Base-by-base conservation (phyloP, 148 eudicot species). In the Suaeda aralocaspica region DNA sequence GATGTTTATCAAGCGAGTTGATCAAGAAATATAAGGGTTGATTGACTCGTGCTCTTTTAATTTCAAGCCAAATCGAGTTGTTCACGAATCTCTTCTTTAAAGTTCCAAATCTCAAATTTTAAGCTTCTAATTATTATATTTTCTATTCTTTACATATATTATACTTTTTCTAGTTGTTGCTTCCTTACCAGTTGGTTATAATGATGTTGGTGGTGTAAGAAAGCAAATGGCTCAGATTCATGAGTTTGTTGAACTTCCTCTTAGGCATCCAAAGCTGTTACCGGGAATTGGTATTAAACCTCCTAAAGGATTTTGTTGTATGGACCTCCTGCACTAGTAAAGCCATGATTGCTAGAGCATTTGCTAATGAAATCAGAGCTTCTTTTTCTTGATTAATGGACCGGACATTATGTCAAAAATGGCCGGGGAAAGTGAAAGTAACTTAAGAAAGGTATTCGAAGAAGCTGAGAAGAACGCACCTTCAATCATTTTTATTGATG, bases 401-500 rank as follows among this genome's bases (percentile, higher is more conserved):
- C 94, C 94, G 3, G 94, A 89, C 46, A 89, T 89, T 46, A 86
- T 89, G 94, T 89, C 94, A 0, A 83, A 84, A 39, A 67, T 89
- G 83, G 89, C 90, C 42, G 94, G 94, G 52, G 94, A 89, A 60
- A 89, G 91, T 78, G 94, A 89, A 70, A 83, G 94, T 74, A 89
- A 86, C 71, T 84, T 86, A 51, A 83, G 94, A 62, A 86, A 86
- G 76, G 91, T 91, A 48, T 89, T 86, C 33, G 87, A 86, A 61
- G 94, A 86, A 73, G 90, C 94, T 22, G 91, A 89, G 75, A 83
- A 89, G 78, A 89, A 89, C 71, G 94, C 94, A 6, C 94, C 94
- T 48, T 78, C 94, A 13, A 89, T 89, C 14, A 86, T 89, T 42
- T 89, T 89, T 42, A 89, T 86, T 56, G 94, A 89, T 78, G 94